Evolutionary conservation across 2,329 filamentous ascomycete species (phyloP).

Genomic region (Magnaporthiopsis incrustans): DNA sequence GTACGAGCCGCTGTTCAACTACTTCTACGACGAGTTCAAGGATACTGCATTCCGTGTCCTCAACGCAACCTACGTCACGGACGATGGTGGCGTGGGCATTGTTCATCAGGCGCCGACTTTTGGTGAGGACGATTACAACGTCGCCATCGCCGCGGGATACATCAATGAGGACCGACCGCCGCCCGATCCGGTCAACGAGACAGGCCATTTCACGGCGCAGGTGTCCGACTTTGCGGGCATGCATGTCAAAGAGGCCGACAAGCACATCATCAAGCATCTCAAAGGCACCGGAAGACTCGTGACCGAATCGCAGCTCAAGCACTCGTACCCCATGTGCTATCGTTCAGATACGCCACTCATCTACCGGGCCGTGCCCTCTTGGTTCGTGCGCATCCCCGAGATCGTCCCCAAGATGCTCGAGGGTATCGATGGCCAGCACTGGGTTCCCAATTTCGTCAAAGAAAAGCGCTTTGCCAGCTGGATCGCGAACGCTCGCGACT

Average conservation of each 20-base stretch:
- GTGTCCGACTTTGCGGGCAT: slow-evolving; percentile 76
- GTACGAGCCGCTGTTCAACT: slow-evolving; percentile 83
- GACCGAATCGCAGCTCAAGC: slow-evolving; percentile 78
- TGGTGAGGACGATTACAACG: slow-evolving; percentile 91
- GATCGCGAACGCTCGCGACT: slow-evolving; percentile 86
- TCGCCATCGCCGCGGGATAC: slow-evolving; percentile 67
- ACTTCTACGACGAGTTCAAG: slow-evolving; percentile 85
- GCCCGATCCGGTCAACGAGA: slow-evolving; percentile 86
- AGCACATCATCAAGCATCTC: slow-evolving; percentile 83
- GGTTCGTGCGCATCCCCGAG: slow-evolving; percentile 85
- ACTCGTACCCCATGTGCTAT: slow-evolving; percentile 91
- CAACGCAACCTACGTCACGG: slow-evolving; percentile 78
- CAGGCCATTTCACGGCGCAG: slow-evolving; percentile 68
- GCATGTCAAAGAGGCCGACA: slow-evolving; percentile 89
- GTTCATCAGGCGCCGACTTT: slow-evolving; percentile 92
- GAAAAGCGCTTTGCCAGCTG: slow-evolving; percentile 86
- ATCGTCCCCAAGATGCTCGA: slow-evolving; percentile 84
- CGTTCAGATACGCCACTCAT: slow-evolving; percentile 93
- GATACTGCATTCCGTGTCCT: slow-evolving; percentile 75
- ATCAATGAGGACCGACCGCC: slow-evolving; percentile 69
- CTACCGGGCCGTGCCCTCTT: slow-evolving; percentile 83
- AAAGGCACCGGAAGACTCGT: slow-evolving; percentile 70
- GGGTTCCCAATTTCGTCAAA: slow-evolving; percentile 87
- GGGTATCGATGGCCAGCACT: slow-evolving; percentile 82
- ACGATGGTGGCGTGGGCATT: slow-evolving; percentile 85